phyloP scores from a whole-genome alignment of 331 rosid species.

The Quercus tomentella region DNA sequence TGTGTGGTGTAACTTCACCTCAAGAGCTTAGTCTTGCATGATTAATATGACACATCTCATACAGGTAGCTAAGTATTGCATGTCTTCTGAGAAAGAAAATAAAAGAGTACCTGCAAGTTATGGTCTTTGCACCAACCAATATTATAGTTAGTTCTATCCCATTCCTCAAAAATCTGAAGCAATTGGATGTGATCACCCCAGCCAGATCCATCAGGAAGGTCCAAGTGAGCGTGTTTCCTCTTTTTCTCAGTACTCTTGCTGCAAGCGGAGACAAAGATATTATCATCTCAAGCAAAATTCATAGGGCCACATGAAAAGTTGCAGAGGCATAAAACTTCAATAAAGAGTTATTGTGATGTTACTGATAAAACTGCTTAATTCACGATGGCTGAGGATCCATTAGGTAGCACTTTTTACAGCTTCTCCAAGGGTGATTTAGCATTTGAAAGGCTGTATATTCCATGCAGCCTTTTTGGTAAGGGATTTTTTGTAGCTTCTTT shows the following conservation, averaged over 20 bases:
- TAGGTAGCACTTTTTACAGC: neutral
- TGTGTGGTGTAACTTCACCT: conserved; percentile 10
- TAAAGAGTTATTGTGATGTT: neutral
- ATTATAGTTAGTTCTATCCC: conserved; percentile 71
- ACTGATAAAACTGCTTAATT: neutral
- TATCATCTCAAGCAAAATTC: neutral
- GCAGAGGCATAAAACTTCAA: neutral
- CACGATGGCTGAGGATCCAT: neutral
- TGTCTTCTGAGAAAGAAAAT: neutral
- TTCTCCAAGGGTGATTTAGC: neutral
- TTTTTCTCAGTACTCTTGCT: conserved; percentile 74
- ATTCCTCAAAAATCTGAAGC: conserved; percentile 74
- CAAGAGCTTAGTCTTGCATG: neutral
- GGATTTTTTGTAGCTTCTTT: neutral
- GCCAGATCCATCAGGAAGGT: conserved; percentile 94
- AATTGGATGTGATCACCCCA: conserved; percentile 94
- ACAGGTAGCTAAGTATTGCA: neutral
- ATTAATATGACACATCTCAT: neutral
- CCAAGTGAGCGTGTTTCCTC: conserved; percentile 57
- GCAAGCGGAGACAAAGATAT: conserved; percentile 22
- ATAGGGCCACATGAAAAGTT: neutral
- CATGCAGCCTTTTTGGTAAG: neutral
- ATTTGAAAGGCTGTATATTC: neutral
- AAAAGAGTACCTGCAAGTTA: conserved; percentile 64
- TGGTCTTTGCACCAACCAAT: conserved; percentile 85